Conservation (phyloP, 352 stramenopile genomes). For the Pythium biforme region DNA sequence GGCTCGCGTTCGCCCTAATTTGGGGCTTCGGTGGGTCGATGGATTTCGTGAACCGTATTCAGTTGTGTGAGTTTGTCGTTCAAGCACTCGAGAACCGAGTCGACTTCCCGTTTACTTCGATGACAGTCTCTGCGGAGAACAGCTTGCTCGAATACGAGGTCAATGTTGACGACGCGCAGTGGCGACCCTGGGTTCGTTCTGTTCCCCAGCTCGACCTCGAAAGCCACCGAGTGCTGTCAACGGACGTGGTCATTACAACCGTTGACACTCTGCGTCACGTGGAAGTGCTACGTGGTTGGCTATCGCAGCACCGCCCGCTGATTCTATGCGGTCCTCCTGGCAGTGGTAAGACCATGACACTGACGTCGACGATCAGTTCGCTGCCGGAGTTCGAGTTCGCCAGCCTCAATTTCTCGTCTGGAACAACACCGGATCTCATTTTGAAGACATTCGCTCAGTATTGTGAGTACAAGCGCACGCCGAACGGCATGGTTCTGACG, state of each 20-base stretch:
- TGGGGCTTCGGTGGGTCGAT: constrained; percentile 99
- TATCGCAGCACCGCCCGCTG: constrained; percentile 95
- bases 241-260: constrained; percentile 99
- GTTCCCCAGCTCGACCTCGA: constrained; percentile 98
- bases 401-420: constrained; percentile 99
- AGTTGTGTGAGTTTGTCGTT: constrained; percentile 89
- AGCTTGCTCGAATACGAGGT: constrained; percentile 96
- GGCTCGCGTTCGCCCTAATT: constrained; percentile 97
- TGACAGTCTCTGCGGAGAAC: constrained; percentile 53
- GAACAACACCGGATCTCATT: constrained; percentile 98
- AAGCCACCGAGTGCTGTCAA: constrained; percentile 94
- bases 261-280: constrained; percentile 99
- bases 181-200: constrained; percentile 94
- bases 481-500: constrained; percentile 95
- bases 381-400: constrained; percentile 98
- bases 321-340: constrained; percentile 98
- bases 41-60: constrained; percentile 89
- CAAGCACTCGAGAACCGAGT: constrained; percentile 90
- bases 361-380: constrained; percentile 96
- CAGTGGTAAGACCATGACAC: constrained; percentile 99
- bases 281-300: constrained; percentile 96
- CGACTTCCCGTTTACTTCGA: constrained; percentile 75
- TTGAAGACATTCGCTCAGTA: constrained; percentile 99
- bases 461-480: constrained; percentile 97
- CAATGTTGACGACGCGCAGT: constrained; percentile 96